These are phyloP conservation scores for Erysimum cheiranthoides DNA, from an alignment of 345 rosid genomes.

Conservation along the genomic window DNA sequence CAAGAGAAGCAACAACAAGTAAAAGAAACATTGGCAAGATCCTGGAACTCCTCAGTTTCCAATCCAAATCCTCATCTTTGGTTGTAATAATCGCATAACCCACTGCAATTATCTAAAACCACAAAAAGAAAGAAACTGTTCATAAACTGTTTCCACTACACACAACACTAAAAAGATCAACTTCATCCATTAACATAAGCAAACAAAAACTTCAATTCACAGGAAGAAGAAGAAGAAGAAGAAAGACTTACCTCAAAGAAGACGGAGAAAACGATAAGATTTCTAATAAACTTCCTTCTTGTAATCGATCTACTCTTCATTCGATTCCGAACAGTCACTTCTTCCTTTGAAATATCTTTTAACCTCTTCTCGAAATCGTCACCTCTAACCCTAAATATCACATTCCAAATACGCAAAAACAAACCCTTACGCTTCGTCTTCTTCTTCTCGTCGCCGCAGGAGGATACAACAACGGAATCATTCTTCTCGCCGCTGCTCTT, in stretches of 20 bases:
- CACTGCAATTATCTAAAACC: constrained; percentile 65
- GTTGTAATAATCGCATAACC: constrained; percentile 65
- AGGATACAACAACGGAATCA: constrained; percentile 3
- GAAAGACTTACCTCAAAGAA: constrained; percentile 7
- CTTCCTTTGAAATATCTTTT: constrained; percentile 76
- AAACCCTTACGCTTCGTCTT: constrained; percentile 61
- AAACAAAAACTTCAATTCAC: too few relatives aligned
- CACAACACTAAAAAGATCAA: neutral
- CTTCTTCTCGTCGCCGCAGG: neutral
- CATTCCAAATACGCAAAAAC: constrained; percentile 70
- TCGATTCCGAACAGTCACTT: constrained; percentile 55
- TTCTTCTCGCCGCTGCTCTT: constrained; percentile 14
- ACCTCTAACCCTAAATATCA: constrained; percentile 59
- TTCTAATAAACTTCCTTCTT: constrained; percentile 59
- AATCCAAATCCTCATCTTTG: too few relatives aligned
- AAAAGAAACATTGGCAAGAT: too few relatives aligned
- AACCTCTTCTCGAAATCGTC: constrained; percentile 91
- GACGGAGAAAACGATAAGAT: constrained; percentile 69
- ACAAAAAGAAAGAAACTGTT: neutral
- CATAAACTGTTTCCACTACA: neutral
- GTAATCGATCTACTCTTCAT: constrained; percentile 63
- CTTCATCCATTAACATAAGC: too few relatives aligned
- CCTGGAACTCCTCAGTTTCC: too few relatives aligned
- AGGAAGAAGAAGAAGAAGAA: too few relatives aligned
- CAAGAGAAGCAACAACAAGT: too few relatives aligned